Evolutionary conservation across 371 early-diverging fungal genomes (phyloP), one percentile per base, ranked within the genome.

Genomic region (Mucor sp.): DNA sequence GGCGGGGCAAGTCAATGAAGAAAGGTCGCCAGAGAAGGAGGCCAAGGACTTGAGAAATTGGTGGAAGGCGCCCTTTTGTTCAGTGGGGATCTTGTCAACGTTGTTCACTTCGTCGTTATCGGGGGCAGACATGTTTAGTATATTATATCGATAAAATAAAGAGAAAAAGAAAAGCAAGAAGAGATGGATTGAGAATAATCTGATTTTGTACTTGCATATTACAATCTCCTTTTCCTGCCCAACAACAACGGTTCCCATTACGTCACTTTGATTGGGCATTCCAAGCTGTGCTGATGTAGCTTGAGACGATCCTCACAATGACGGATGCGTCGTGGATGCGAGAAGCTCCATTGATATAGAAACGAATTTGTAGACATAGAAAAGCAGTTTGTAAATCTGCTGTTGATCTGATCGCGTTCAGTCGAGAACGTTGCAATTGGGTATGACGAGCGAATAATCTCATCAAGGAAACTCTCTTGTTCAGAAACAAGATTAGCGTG

Each of bases 1-100:
- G 17, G 91, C 85, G 58, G 93, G 93, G 69, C 91, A 91, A 8
- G 92, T 91, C 55, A 93, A 77, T 21, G 86, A 79, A 9, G 91
- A 90, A 53, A 93, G 81, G 71, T 93, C 93, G 32, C 93, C 93
- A 19, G 93, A 89, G 65, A 91, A 91, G 50, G 90, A 87, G 8
- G 89, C 83, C 6, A 93, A 70, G n/a, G 85, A 84, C 65, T 89
- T 84, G 44, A 93, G 61, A 62, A 93, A 93, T 0, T 85, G 83
- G 63, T 87, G 80, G 69, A 93, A 87, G 50, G 87, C 89, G 35
- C 86, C 81, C 69, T 87, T 87, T 70, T 90, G 87, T 44, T 87
- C 84, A 14, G 78, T 69, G 12, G 91, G 88, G n/a, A 90, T 88
- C 48, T 76, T 68, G 32, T 81, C 81, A 9, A 81, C 75, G 58